phyloP scores from a whole-genome alignment of 805 yeast genomes.

The Candida coleopterorum region DNA sequence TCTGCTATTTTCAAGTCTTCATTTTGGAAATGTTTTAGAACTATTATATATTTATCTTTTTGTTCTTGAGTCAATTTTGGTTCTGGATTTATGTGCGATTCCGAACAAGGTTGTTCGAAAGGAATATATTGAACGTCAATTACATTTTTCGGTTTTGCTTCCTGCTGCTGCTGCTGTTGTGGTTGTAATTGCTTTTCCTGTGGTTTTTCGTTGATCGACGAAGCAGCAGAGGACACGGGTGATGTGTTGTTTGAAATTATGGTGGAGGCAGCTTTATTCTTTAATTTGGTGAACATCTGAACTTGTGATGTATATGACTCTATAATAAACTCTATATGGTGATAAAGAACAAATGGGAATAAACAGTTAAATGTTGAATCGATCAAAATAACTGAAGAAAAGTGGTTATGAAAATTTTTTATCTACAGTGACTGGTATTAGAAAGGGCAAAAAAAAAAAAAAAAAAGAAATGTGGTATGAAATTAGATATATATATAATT shows the following conservation, averaged over 20 bases:
- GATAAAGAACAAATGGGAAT: too few relatives aligned
- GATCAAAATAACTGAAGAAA: too few relatives aligned
- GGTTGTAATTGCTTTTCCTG: too few relatives aligned
- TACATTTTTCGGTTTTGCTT: too few relatives aligned
- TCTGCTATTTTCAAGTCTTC: constrained; percentile 47
- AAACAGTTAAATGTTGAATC: too few relatives aligned
- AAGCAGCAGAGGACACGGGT: background rate
- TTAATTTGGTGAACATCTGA: constrained; percentile 6
- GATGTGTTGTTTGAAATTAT: background rate
- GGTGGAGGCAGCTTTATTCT: background rate
- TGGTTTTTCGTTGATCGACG: background rate
- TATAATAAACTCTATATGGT: too few relatives aligned
- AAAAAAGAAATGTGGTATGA: too few relatives aligned
- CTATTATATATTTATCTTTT: constrained; percentile 53
- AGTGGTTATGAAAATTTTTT: too few relatives aligned
- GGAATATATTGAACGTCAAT: constrained; percentile 12
- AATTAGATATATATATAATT: too few relatives aligned
- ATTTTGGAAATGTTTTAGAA: constrained; percentile 57
- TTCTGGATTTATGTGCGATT: constrained; percentile 46
- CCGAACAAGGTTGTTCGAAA: constrained; percentile 16
- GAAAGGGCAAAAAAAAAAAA: too few relatives aligned
- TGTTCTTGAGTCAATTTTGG: constrained; percentile 51
- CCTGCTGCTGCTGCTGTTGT: too few relatives aligned
- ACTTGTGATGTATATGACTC: background rate
- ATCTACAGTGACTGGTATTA: too few relatives aligned